A percentile compares a stretch with the other conserved stretches of the same genome.
phyloP scores from a whole-genome alignment of 306 rosid species.

The Psophocarpus tetragonolobus region DNA sequence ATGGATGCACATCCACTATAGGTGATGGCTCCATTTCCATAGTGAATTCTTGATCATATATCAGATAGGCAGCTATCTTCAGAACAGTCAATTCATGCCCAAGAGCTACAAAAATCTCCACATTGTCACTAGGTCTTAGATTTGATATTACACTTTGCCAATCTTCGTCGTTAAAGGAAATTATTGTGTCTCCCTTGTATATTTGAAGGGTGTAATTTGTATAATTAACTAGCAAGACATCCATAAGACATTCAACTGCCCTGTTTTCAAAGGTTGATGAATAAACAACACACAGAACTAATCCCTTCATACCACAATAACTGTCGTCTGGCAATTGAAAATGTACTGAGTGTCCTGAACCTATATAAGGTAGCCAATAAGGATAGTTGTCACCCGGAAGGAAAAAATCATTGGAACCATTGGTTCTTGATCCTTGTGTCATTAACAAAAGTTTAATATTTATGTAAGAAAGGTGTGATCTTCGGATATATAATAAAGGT shows the following conservation, averaged over 20 bases:
- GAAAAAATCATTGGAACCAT: neutral
- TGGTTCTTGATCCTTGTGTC: neutral
- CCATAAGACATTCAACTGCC: neutral
- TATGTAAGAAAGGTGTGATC: no score
- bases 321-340: neutral
- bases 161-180: neutral
- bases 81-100: neutral
- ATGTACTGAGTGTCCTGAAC: neutral
- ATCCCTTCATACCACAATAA: neutral
- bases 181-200: neutral
- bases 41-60: neutral
- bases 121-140: neutral
- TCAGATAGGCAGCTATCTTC: neutral
- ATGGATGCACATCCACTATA: neutral
- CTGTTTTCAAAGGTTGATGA: neutral
- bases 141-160: neutral
- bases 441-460: neutral
- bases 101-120: neutral
- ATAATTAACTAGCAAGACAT: neutral
- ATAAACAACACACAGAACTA: conserved; percentile 1
- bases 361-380: neutral
- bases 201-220: conserved; percentile 6
- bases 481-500: neutral
- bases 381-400: conserved; percentile 21
- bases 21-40: neutral